Evolutionary conservation across 345 rosid genomes (phyloP).

Genomic region (Citrus cavaleriei): DNA sequence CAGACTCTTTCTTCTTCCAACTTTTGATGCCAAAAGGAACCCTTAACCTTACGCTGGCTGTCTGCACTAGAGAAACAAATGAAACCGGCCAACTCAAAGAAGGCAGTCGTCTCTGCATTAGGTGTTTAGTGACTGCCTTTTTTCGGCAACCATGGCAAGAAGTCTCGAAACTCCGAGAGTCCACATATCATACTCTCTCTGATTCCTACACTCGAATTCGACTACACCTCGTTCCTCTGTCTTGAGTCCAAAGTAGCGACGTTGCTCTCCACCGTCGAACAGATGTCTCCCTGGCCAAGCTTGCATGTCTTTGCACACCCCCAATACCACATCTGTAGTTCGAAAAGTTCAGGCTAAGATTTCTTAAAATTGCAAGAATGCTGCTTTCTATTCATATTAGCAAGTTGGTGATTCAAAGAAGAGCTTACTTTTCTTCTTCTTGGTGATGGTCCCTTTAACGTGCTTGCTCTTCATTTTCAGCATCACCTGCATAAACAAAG

Average conservation of each 20-base stretch:
- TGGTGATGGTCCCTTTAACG: conserved; percentile 76
- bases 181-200: conserved; percentile 78
- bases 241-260: conserved; percentile 75
- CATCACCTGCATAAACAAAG: conserved; percentile 45
- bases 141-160: conserved; percentile 50
- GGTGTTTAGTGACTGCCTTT: conserved; percentile 27
- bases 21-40: neutral
- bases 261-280: conserved; percentile 60
- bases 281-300: conserved; percentile 93
- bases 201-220: conserved; percentile 84
- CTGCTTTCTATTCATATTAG: neutral
- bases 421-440: conserved; percentile 79
- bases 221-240: conserved; percentile 58
- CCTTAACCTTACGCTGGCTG: neutral
- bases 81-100: neutral
- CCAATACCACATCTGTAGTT: conserved; percentile 61
- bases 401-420: neutral
- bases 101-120: neutral
- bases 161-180: conserved; percentile 70
- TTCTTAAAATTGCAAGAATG: too few species aligned
- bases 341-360: neutral
- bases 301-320: conserved; percentile 67
- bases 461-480: conserved; percentile 91
- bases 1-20: too few species aligned
- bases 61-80: neutral